phyloP scores from a whole-genome alignment of 2,329 filamentous ascomycete genomes.

The Venturiaceae sp. region DNA sequence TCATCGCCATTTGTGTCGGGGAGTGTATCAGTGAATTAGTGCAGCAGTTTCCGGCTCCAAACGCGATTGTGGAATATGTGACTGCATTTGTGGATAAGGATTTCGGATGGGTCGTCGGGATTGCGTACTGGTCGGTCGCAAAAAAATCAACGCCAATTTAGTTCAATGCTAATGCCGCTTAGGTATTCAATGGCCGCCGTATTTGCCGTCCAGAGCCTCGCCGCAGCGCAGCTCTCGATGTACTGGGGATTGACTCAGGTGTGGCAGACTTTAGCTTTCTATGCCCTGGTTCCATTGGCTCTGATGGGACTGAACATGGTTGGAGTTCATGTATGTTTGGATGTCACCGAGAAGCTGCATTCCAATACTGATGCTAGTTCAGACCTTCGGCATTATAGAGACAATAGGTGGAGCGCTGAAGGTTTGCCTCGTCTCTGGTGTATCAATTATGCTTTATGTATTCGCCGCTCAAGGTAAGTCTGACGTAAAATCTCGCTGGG shows the following conservation, averaged over 20 bases:
- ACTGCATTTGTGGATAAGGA: slow-evolving; percentile 1
- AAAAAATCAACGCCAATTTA: not conserved
- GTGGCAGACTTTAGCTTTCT: not conserved
- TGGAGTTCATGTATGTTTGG: not conserved
- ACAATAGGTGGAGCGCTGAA: not conserved
- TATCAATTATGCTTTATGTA: not conserved
- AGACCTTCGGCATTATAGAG: not conserved
- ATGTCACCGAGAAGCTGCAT: not conserved
- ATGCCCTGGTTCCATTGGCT: not conserved
- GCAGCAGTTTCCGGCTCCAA: not conserved
- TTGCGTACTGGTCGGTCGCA: slow-evolving; percentile 5
- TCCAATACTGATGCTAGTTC: not conserved
- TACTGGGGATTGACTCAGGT: not conserved
- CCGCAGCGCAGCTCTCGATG: not conserved
- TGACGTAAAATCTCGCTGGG: not conserved
- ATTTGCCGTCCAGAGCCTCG: not conserved
- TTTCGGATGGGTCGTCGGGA: not conserved
- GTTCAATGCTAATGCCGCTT: not conserved
- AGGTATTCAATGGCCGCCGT: not conserved
- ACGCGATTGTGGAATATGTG: not conserved
- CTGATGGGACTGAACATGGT: not conserved
- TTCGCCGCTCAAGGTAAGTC: not conserved
- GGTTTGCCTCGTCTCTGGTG: not conserved
- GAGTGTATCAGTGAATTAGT: slow-evolving; percentile 3
- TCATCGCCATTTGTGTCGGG: slow-evolving; percentile 1